phyloP scores from a whole-genome alignment of 2,329 filamentous ascomycete genomes.

The Cordyceps sp. region DNA sequence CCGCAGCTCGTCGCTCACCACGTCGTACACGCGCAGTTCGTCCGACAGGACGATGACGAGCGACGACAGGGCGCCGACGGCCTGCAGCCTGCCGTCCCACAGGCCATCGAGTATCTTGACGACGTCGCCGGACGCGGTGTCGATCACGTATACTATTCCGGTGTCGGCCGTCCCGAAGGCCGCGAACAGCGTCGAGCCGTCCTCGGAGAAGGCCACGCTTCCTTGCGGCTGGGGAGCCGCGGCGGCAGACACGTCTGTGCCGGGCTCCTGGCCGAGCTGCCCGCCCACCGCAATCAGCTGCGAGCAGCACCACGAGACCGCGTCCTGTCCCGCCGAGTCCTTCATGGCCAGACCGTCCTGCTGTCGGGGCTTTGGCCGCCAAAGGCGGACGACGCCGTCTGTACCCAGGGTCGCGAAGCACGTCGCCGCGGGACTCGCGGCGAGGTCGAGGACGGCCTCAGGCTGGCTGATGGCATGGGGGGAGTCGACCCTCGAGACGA shows the following conservation, averaged over 20 bases:
- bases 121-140: constrained; percentile 51
- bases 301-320: constrained; percentile 62
- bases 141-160: constrained; percentile 58
- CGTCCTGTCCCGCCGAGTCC: constrained; percentile 35
- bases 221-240: constrained; percentile 31
- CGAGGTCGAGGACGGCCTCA: constrained; percentile 53
- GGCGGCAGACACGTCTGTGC: constrained; percentile 10
- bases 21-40: constrained; percentile 64
- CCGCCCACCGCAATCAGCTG: constrained; percentile 38
- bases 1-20: constrained; percentile 59
- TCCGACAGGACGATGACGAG: constrained; percentile 62
- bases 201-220: constrained; percentile 61
- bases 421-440: constrained; percentile 47
- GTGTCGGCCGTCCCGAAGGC: constrained; percentile 37
- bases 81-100: constrained; percentile 46
- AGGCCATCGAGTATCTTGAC: constrained; percentile 51
- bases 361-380: constrained; percentile 57
- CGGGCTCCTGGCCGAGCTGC: constrained; percentile 24
- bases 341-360: constrained; percentile 51
- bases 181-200: constrained; percentile 69
- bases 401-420: constrained; percentile 76
- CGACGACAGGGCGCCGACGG: constrained; percentile 55
- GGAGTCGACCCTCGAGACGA: constrained; percentile 69
- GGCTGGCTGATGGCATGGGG: constrained; percentile 50
- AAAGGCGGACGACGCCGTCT: constrained; percentile 63